Evolutionary conservation across 371 early-diverging fungal species (phyloP).

Genomic region (Rhizopus arrhizus): DNA sequence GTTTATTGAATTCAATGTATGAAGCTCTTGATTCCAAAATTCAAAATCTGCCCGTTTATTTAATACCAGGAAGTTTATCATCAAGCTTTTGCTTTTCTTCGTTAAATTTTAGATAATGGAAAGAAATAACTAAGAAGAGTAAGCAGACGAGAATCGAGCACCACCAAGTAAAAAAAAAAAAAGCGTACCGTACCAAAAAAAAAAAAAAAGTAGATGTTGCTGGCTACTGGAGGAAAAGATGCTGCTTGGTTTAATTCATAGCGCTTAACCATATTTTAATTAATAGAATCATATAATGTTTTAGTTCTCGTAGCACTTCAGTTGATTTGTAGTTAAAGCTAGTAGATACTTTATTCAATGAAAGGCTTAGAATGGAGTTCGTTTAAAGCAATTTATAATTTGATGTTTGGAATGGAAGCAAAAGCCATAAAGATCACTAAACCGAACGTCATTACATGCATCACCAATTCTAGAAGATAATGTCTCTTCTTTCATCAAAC

Average conservation of each 20-base stretch:
- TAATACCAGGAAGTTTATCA: too few relatives aligned
- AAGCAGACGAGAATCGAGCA: too few relatives aligned
- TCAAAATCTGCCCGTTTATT: too few relatives aligned
- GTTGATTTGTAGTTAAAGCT: conserved; percentile 18
- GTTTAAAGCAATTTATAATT: conserved; percentile 5
- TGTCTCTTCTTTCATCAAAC: conserved; percentile 14
- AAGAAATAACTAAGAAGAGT: too few relatives aligned
- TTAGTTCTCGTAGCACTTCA: conserved; percentile 10
- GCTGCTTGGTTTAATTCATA: conserved; percentile 16
- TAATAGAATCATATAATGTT: conserved; percentile 18
- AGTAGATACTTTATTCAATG: conserved; percentile 19
- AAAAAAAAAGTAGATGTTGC: conserved; percentile 4
- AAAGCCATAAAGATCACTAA: conserved; percentile 9
- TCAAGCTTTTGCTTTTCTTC: too few relatives aligned
- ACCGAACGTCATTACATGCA: conserved; percentile 13
- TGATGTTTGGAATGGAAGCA: conserved; percentile 12
- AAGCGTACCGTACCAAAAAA: conserved; percentile 6
- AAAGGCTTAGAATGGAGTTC: background rate
- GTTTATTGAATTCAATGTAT: too few relatives aligned
- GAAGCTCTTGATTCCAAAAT: too few relatives aligned
- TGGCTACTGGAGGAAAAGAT: conserved; percentile 28
- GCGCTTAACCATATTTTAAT: conserved; percentile 20
- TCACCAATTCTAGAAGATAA: conserved; percentile 12
- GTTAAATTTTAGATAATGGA: too few relatives aligned
- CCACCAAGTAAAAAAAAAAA: conserved; percentile 1